Base-by-base conservation (phyloP, 1,139 yeast species). In the Taphrina wiesneri region DNA sequence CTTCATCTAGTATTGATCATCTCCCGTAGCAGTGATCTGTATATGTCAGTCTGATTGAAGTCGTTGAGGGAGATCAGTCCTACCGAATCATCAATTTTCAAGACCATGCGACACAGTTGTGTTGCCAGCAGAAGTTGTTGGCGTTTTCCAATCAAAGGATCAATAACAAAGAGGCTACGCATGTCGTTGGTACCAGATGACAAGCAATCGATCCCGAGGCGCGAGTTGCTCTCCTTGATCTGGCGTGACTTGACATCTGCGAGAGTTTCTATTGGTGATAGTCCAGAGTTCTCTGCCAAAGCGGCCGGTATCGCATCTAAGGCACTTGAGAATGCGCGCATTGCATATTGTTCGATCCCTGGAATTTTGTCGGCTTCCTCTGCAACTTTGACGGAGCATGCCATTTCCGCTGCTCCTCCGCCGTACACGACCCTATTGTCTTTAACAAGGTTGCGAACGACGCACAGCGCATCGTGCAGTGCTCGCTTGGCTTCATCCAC, bases 401-500 rank as follows among this genome's bases (percentile, higher is more conserved):
- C 82, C 66, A 93, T 85, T 79, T 95, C 99, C 28, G 98, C 95
- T 23, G 99, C 97, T 72, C 99, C 99, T 72, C 99, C 99, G 70
- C 99, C 99, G 75, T 95, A 95, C 17, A 95, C 98, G 59, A 95
- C 90, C 77, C 97, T 84, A 75, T 86, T 87, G 76, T 95, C 98
- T 75, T 88, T 86, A 66, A 95, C 87, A 75, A 95, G 83, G 79
- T 95, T 95, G 80, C 99, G 89, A 39, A 95, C 99, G 63, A 95
- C 99, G 80, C 99, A 93, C 68, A 95, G 80, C 4, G 99, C 90
- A 76, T 95, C 99, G 75, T 93, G 99, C 69, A 95, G 82, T 0
- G 99, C 98, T 77, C 99, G 86, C 72, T 90, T 85, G 67, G 97
- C 96, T 79, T 95, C 99, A 72, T 93, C 98, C 34, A 90, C 92